These are phyloP conservation scores for Alloascoidea africana DNA, from an alignment of 805 yeast genomes.

Conservation along the genomic window DNA sequence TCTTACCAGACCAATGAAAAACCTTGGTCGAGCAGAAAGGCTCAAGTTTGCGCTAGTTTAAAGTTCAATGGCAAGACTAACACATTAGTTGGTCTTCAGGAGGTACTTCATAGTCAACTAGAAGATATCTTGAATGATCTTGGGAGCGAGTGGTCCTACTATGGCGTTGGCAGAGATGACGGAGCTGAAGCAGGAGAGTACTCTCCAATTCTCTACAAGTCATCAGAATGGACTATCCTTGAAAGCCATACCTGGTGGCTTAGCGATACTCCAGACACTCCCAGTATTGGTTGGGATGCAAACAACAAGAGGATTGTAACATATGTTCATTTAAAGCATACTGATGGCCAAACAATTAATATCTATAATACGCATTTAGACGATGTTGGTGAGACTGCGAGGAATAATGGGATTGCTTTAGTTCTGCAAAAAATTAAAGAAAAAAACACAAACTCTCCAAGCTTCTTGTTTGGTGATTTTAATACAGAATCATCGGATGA, in stretches of 20 bases:
- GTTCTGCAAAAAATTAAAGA: slow-evolving; percentile 14
- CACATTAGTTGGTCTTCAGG: slow-evolving; percentile 33
- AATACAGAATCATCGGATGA: slow-evolving; percentile 30
- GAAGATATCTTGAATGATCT: slow-evolving; percentile 23
- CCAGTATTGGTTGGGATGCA: slow-evolving; percentile 38
- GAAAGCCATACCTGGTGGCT: slow-evolving; percentile 35
- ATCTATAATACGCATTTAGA: slow-evolving; percentile 36
- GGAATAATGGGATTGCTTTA: slow-evolving; percentile 28
- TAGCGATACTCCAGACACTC: slow-evolving; percentile 36
- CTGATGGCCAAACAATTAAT: slow-evolving; percentile 12
- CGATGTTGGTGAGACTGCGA: slow-evolving; percentile 28
- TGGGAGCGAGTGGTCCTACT: slow-evolving; percentile 26
- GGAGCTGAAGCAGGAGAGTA: slow-evolving; percentile 35
- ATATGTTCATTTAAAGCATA: slow-evolving; percentile 17
- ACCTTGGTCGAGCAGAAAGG: neutral
- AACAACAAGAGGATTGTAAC: slow-evolving; percentile 24
- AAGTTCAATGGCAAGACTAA: slow-evolving; percentile 9
- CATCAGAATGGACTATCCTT: slow-evolving; percentile 21
- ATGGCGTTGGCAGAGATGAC: slow-evolving; percentile 36
- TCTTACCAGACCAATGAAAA: neutral
- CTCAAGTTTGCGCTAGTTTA: neutral
- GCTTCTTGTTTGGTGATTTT: slow-evolving; percentile 38
- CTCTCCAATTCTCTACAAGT: slow-evolving; percentile 29
- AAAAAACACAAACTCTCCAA: slow-evolving; percentile 17
- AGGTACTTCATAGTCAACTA: slow-evolving; percentile 30